Percentiles rank a stretch among this genome's conserved stretches.
These are phyloP conservation scores for Pseudotsuga menziesii DNA, from an alignment of 75 land plant species.

Conservation along the genomic window DNA sequence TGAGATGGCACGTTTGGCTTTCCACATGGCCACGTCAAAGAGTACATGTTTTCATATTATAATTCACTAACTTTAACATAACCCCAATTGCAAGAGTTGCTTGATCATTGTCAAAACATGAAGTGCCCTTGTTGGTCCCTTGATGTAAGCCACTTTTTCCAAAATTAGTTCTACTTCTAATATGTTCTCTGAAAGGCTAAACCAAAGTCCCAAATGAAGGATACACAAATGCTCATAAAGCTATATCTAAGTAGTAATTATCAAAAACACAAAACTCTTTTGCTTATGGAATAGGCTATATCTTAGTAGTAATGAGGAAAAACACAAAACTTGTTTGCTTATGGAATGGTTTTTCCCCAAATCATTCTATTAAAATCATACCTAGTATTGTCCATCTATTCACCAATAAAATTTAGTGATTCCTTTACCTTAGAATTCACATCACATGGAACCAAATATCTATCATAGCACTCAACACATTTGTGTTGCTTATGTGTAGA, in stretches of 20 bases:
- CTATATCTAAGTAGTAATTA: constrained; percentile 98
- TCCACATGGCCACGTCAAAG: no score
- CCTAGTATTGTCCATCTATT: no score
- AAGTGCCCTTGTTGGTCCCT: constrained; percentile 50
- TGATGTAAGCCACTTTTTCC: constrained; percentile 97
- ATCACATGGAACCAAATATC: constrained; percentile 79
- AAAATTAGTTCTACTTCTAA: constrained; percentile 82
- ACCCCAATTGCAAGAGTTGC: constrained; percentile 18
- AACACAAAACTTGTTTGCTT: constrained; percentile 65
- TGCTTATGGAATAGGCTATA: constrained; percentile 76
- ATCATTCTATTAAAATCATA: constrained; percentile 85
- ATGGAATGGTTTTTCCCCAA: constrained; percentile 69
- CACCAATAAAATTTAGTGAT: no score
- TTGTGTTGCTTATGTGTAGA: constrained; percentile 44
- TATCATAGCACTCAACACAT: constrained; percentile 83
- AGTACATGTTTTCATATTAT: no score
- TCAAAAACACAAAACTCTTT: constrained; percentile 78
- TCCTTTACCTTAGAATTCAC: constrained; percentile 82
- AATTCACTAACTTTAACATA: no score
- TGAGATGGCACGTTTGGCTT: no score
- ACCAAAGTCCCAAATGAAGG: constrained; percentile 68
- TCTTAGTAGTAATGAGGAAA: constrained; percentile 99
- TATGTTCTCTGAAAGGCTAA: constrained; percentile 75
- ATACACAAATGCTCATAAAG: constrained; percentile 90
- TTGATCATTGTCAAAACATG: constrained; percentile 60